phyloP scores from a whole-genome alignment of 495 filamentous ascomycete genomes.

The Penicillium cosmopolitanum region DNA sequence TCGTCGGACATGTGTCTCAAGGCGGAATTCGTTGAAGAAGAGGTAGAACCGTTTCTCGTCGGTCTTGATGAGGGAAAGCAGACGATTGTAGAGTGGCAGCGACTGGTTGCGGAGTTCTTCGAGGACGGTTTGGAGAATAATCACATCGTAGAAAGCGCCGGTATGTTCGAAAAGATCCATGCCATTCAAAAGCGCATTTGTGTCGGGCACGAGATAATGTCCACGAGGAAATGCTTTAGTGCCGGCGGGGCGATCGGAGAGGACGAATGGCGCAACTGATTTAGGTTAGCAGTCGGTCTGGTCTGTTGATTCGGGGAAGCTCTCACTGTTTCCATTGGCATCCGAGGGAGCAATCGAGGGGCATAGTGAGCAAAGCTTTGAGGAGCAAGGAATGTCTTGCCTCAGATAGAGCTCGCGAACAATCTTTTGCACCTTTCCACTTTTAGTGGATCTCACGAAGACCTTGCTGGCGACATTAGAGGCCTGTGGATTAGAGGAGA shows the following conservation, averaged over 20 bases:
- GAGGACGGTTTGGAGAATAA: slow-evolving; percentile 92
- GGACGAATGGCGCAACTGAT: slow-evolving; percentile 76
- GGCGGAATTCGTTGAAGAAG: slow-evolving; percentile 97
- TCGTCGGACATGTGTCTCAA: slow-evolving; percentile 84
- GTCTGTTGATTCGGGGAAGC: neutral
- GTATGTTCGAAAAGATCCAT: slow-evolving; percentile 96
- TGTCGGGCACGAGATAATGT: slow-evolving; percentile 95
- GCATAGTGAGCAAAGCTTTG: slow-evolving; percentile 79
- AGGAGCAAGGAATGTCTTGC: slow-evolving; percentile 97
- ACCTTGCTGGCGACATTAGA: slow-evolving; percentile 87
- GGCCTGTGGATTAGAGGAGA: slow-evolving; percentile 67
- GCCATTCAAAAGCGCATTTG: slow-evolving; percentile 91
- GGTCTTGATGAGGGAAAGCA: slow-evolving; percentile 86
- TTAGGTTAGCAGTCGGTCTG: slow-evolving; percentile 32
- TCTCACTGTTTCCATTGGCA: slow-evolving; percentile 73
- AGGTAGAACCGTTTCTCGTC: slow-evolving; percentile 97
- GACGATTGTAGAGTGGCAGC: slow-evolving; percentile 89
- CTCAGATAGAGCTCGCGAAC: slow-evolving; percentile 94
- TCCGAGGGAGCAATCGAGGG: slow-evolving; percentile 70
- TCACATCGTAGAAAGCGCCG: slow-evolving; percentile 90
- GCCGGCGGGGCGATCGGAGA: slow-evolving; percentile 83
- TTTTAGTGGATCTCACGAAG: slow-evolving; percentile 89
- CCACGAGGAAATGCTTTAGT: slow-evolving; percentile 80
- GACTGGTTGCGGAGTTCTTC: slow-evolving; percentile 95
- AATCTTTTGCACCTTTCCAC: slow-evolving; percentile 97